These are phyloP conservation scores for Meira miltonrushii DNA, from an alignment of 1,284 basidiomycete genomes.

Conservation along the genomic window DNA sequence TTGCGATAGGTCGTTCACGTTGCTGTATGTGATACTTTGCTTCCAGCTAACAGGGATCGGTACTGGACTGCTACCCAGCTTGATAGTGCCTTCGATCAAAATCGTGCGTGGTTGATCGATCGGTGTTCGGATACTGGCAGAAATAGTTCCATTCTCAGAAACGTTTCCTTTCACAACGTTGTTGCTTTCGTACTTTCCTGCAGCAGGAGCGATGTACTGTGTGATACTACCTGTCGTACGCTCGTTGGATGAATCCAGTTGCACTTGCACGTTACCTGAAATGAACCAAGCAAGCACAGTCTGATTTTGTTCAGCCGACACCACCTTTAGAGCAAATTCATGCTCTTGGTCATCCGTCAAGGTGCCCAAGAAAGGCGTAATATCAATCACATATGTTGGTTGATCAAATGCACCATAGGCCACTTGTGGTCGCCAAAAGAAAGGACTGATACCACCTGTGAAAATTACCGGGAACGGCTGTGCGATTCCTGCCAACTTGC, in stretches of 20 bases:
- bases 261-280: conserved; percentile 63
- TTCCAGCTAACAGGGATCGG: conserved; percentile 2
- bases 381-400: conserved; percentile 70
- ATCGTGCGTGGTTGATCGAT: neutral
- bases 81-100: conserved; percentile 3
- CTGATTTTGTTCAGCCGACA: conserved; percentile 65
- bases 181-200: neutral
- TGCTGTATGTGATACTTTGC: conserved; percentile 2
- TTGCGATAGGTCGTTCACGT: neutral
- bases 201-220: neutral
- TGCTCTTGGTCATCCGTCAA: conserved; percentile 67
- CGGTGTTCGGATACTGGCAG: neutral
- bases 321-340: conserved; percentile 66
- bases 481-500: conserved; percentile 65
- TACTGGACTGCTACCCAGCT: neutral
- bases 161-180: conserved; percentile 4
- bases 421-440: conserved; percentile 71
- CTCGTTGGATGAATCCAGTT: conserved; percentile 19
- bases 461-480: conserved; percentile 75
- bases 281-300: conserved; percentile 66
- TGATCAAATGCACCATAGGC: conserved; percentile 72
- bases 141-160: neutral
- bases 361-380: conserved; percentile 70
- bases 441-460: conserved; percentile 71
- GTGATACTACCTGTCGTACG: conserved; percentile 23